Base-by-base conservation (phyloP, 2,329 filamentous ascomycete genomes). In the Curvularia spicifera region DNA sequence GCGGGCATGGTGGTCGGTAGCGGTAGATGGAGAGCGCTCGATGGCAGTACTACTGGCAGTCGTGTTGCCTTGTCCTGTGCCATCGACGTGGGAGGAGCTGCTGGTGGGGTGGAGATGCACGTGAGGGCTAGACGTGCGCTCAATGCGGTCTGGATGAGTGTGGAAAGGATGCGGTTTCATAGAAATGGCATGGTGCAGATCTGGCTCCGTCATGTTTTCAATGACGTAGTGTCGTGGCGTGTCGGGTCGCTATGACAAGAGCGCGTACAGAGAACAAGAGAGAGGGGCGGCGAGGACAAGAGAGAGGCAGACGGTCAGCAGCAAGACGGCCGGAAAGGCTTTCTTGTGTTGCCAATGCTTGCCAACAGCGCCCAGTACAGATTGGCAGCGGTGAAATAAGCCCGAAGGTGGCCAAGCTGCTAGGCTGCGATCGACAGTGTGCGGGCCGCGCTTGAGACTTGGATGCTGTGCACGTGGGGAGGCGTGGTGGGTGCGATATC, bases 121-220 rank as follows among this genome's bases (percentile, higher is more conserved):
- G 64, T 71, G 67, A 51, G 72, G 72, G 56, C 73, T 74, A 42
- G 66, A 63, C 9, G 63, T 70, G 49, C 72, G 71, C 51, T 67
- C 69, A 40, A 64, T 64, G 57, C 61, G 75, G 49, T 68, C 64
- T 50, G 70, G 62, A 26, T 68, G 67, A 7, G 64, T 67, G 59
- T 77, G 71, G 57, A 76, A 82, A 46, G 81, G 80, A 39, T 71
- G 73, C 33, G 81, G 81, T 65, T 80, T 77, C 69, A 83, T 75
- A 42, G 78, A 79, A 56, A 83, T 81, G 45, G 81, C 79, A 59
- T 77, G 76, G 64, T 81, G 79, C 37, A 83, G 71, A 70, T 82
- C 79, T 20, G 78, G 75, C 64, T 83, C 80, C 5, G 75, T 76
- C 59, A 61, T 69, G 73, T 75, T 79, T 51, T 42, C 42, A 4